Evolutionary conservation across 1,139 yeast species (phyloP).

Genomic region (Hyphopichia pseudoburtonii): DNA sequence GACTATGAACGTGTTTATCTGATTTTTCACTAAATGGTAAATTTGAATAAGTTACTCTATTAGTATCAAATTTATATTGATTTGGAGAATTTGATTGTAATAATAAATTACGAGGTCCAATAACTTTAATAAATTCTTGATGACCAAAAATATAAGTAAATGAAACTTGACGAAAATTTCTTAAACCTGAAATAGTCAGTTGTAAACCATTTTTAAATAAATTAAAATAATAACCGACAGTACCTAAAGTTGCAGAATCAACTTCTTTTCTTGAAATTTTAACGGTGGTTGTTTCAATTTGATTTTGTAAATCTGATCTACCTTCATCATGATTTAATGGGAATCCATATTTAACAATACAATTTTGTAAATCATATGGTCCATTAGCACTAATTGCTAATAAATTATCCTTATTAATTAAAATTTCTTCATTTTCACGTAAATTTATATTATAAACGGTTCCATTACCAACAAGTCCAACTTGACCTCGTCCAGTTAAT

Average conservation of each 20-base stretch:
- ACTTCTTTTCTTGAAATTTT: conserved; percentile 2
- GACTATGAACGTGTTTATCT: background rate
- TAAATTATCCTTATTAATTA: conserved; percentile 47
- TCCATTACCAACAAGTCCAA: conserved; percentile 58
- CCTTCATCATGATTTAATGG: conserved; percentile 10
- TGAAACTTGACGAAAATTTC: background rate
- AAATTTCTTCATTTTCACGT: conserved; percentile 46
- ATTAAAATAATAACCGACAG: conserved; percentile 1
- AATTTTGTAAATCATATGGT: conserved; percentile 42
- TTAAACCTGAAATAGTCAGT: conserved; percentile 3
- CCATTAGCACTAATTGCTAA: conserved; percentile 56
- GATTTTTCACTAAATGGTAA: conserved; percentile 3
- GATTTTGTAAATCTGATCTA: conserved; percentile 1
- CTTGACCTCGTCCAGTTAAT: conserved; percentile 58
- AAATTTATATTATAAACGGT: conserved; percentile 51
- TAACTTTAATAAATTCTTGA: conserved; percentile 44
- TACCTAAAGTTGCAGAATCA: conserved; percentile 1
- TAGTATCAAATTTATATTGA: conserved; percentile 5
- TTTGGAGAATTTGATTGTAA: conserved; percentile 38
- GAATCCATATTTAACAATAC: conserved; percentile 28
- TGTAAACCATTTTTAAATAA: conserved; percentile 1
- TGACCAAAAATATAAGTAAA: conserved; percentile 28
- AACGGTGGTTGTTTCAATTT: conserved; percentile 1
- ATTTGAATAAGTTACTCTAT: conserved; percentile 1
- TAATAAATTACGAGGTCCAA: conserved; percentile 57